A percentile compares a stretch with the other conserved stretches of the same genome.
These are phyloP conservation scores for Pezicula carpinea DNA, from an alignment of 2,329 filamentous ascomycete species.

Conservation along the genomic window DNA sequence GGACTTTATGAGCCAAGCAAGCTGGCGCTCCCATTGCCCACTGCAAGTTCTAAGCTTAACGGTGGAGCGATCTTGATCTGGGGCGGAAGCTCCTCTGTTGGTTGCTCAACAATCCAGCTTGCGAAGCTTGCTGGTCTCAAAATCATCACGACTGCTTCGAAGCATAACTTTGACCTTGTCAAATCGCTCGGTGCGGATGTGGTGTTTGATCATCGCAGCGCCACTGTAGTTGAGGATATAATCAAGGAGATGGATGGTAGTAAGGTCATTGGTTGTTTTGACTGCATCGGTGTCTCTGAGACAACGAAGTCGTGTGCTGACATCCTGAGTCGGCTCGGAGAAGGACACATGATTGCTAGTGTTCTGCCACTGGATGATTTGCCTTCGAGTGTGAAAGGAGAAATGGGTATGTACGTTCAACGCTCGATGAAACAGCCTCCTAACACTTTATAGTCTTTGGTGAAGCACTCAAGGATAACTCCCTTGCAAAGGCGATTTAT, in stretches of 20 bases:
- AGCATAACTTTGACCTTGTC: slow-evolving; percentile 30
- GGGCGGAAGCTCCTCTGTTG: slow-evolving; percentile 7
- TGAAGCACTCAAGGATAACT: slow-evolving; percentile 4
- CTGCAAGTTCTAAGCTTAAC: slow-evolving; percentile 4
- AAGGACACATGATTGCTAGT: too few relatives aligned
- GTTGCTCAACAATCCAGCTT: slow-evolving; percentile 28
- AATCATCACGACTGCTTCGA: slow-evolving; percentile 29
- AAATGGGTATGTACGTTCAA: slow-evolving; percentile 14
- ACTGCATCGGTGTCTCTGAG: too few relatives aligned
- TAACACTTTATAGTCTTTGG: slow-evolving; percentile 6
- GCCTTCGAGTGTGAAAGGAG: slow-evolving; percentile 16
- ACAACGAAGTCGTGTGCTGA: too few relatives aligned
- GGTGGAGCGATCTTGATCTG: slow-evolving; percentile 12
- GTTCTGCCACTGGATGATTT: too few relatives aligned
- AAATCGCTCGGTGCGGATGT: slow-evolving; percentile 32
- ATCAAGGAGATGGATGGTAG: too few relatives aligned
- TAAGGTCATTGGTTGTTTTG: too few relatives aligned
- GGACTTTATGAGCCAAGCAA: slow-evolving; percentile 21
- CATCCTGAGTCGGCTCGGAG: too few relatives aligned
- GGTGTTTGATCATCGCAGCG: slow-evolving; percentile 33
- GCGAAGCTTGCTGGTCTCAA: background rate
- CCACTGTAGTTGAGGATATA: background rate
- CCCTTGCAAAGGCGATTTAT: slow-evolving; percentile 26
- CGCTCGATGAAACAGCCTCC: slow-evolving; percentile 9
- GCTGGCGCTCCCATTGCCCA: slow-evolving; percentile 17